Evolutionary conservation across 1,284 basidiomycete genomes (phyloP), one percentile per base, ranked within the genome.

Genomic region (Ganoderma boninense): DNA sequence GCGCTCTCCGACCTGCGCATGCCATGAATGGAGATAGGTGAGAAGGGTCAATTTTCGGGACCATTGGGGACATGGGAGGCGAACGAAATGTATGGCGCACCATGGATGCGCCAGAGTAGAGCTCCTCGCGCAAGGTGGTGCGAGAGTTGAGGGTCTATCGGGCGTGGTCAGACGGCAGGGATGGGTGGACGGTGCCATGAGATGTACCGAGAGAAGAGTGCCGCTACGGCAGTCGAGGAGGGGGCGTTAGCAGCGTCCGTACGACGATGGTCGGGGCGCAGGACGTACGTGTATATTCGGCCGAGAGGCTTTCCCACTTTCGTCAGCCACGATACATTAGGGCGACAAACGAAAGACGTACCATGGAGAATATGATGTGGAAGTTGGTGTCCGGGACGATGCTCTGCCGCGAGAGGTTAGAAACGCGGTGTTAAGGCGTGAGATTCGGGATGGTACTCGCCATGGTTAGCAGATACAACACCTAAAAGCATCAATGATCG

Each of bases 251-350:
- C 49, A 5, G 26, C 2, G 23, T 5, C 11, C 49, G 23, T 1
- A 4, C 26, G 11, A 26, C 23, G 1, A 13, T 26, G 5, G 62
- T 62, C 46, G 38, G 11, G 18, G 6, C 26, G 52, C 18, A 61
- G 56, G 35, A 62, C 71, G 64, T 26, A 73, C 72, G 72, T 69
- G 64, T 73, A 73, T 26, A 73, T 64, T 11, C 72, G 69, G 16
- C 70, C 70, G 2, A 69, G 52, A 2, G 70, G 70, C 72, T 73
- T 40, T 40, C 38, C 18, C 20, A n/a, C 26, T 1, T 4, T 23
- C 18, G 40, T 43, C 11, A 57, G 26, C 26, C 16, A 29, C 16
- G 43, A 23, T 32, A 3, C 18, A 26, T 14, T 7, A 43, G 1
- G 14, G 49, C 35, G 29, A 8, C 46, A 7, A 20, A 2, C 8